phyloP scores from a whole-genome alignment of 2,329 filamentous ascomycete species.

The Leptographium lundbergii region DNA sequence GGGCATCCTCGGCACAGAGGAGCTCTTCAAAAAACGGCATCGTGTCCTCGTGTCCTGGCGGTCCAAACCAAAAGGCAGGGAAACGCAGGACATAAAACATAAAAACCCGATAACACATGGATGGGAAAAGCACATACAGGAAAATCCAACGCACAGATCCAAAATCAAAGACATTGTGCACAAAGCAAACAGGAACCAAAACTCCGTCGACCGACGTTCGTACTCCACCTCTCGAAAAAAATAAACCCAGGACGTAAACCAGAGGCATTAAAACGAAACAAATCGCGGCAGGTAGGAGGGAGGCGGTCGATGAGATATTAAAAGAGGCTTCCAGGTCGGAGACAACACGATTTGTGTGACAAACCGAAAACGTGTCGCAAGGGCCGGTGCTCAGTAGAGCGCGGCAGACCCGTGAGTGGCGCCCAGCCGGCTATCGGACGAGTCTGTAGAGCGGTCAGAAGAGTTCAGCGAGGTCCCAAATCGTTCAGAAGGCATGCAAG shows the following conservation, averaged over 20 bases:
- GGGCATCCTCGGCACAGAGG: not conserved
- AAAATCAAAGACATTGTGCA: not conserved
- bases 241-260: not conserved
- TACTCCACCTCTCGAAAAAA: not conserved
- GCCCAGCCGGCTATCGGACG: constrained; percentile 7
- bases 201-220: constrained; percentile 1
- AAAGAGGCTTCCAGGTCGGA: not conserved
- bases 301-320: not conserved
- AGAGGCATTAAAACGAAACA: constrained; percentile 1
- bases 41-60: not conserved
- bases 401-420: constrained; percentile 4
- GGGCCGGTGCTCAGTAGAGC: not conserved
- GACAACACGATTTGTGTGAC: not conserved
- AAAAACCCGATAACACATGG: not conserved
- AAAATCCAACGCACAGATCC: not conserved
- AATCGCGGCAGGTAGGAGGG: not conserved
- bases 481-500: too few species aligned
- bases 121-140: not conserved
- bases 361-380: not conserved
- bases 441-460: constrained; percentile 3
- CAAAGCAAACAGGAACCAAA: not conserved
- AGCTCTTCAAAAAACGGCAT: constrained; percentile 1
- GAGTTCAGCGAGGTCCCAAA: not conserved
- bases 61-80: not conserved
- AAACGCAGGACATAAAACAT: not conserved